Base-by-base conservation (phyloP, 495 filamentous ascomycete genomes). In the Lasiosphaeriaceae sp. region DNA sequence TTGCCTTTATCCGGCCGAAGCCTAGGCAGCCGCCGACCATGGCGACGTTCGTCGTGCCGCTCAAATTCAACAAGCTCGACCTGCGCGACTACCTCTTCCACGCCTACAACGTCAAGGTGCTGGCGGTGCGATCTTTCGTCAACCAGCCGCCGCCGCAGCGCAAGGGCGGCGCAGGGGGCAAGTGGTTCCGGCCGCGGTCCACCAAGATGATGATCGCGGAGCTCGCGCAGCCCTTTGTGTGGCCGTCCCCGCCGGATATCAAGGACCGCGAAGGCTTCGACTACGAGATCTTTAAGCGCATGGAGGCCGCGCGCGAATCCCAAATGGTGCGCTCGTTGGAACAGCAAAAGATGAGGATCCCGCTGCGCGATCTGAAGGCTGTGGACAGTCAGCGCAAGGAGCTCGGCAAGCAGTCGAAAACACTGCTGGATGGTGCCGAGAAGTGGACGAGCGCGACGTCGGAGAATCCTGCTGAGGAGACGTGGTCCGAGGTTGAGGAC, bases 131-230 rank as follows among this genome's bases (percentile, higher is more conserved):
- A 26, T 90, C 88, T 57, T 95, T 84, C 64, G 78, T 97, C 69
- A 82, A 89, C 70, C 83, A 88, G 66, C 78, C 81, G 62, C 81
- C 79, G 48, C 77, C 89, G 26, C 71, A 71, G 51, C 80, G 74
- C 50, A 75, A 74, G 48, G 63, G 69, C 44, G 62, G 72, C 39
- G 29, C 20, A 9, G 64, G 66, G 60, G 73, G 83, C 47, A 66
- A 66, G 48, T 74, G 70, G 66, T 78, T 72, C 65, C 81, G 90
- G 22, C 87, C 89, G 23, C 72, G 77, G 54, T 76, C 83, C 34
- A 79, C 85, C 59, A 97, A 97, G 83, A 88, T 83, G 70, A 97
- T 97, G 92, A 90, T 87, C 24, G 89, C 92, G 47, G 87, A 96
- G 77, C 80, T 97, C 76, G 80, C 76, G 34, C 71, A 83, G 78